Base-by-base conservation (phyloP, 768 basidiomycete species). In the Collybiopsis confluens region DNA sequence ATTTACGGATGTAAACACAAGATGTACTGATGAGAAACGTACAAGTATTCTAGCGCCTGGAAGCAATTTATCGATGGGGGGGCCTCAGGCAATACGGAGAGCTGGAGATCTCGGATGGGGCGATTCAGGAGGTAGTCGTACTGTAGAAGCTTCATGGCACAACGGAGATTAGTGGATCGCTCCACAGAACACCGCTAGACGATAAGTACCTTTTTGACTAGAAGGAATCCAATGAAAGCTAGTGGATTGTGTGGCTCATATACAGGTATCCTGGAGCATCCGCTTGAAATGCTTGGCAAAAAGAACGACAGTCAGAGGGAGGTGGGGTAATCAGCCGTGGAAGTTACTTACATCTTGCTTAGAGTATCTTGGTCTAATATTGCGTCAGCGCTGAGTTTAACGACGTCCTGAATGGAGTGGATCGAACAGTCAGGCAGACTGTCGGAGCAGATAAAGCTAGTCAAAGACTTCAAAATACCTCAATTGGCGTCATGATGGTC, bases 1-100 rank as follows among this genome's bases (percentile, higher is more conserved):
- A n/a, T n/a, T n/a, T n/a, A n/a, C n/a, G n/a, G n/a, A n/a, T n/a
- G n/a, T n/a, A n/a, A n/a, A n/a, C n/a, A n/a, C n/a, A n/a, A n/a
- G n/a, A n/a, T n/a, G n/a, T n/a, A n/a, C n/a, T n/a, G n/a, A n/a
- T n/a, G n/a, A n/a, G n/a, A n/a, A n/a, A 62, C 81, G 33, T 62
- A 90, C 89, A 91, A 95, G 65, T 94, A 96, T 65, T 97, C 93
- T 42, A 98, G 70, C 0, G 93, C 93, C 65, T 98, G 92, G 74
- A 97, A 92, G 61, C 90, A 97, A 61, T 91, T 95, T 64, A 96
- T 95, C 8, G 80, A 78, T 0, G 93, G 92, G 42, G 74, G 74
- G 3, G 94, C 94, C 70, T 98, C 96, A 0, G 96, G 96, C 11
- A 98, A 69, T 26, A 96, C 86, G 0, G 89, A 85, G 1, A 98